Percentiles rank a stretch among this genome's conserved stretches.
phyloP scores from a whole-genome alignment of 2,329 filamentous ascomycete species.

The Pseudogymnoascus sp. region DNA sequence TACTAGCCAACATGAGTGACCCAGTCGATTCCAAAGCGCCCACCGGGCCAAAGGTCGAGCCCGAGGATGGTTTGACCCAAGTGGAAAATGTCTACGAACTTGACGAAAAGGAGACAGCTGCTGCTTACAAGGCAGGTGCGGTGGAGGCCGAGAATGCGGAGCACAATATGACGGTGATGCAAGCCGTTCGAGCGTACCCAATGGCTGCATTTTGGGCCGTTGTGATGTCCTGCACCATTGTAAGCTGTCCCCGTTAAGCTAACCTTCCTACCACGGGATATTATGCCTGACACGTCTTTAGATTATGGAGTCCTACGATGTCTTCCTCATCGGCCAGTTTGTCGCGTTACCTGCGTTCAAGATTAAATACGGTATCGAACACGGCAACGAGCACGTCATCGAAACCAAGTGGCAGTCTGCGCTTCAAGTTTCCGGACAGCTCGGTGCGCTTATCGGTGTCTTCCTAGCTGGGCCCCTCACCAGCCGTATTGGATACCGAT shows the following conservation, averaged over 20 bases:
- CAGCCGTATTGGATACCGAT: conserved; percentile 48
- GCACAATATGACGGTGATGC: conserved; percentile 39
- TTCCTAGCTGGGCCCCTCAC: conserved; percentile 50
- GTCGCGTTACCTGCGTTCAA: conserved; percentile 41
- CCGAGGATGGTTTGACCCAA: conserved; percentile 18
- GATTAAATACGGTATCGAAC: conserved; percentile 36
- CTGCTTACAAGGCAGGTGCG: neutral
- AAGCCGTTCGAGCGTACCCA: conserved; percentile 42
- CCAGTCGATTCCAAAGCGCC: conserved; percentile 13
- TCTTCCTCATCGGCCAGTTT: conserved; percentile 52
- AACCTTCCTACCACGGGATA: neutral
- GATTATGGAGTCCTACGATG: conserved; percentile 55
- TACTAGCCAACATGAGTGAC: conserved; percentile 15
- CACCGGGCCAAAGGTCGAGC: conserved; percentile 15
- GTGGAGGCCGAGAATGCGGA: conserved; percentile 46
- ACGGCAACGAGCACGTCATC: conserved; percentile 31
- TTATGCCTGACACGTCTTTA: conserved; percentile 23
- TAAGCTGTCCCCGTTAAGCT: conserved; percentile 28
- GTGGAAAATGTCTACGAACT: neutral
- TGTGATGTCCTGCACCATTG: conserved; percentile 47
- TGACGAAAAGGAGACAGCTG: conserved; percentile 16
- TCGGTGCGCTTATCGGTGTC: conserved; percentile 51
- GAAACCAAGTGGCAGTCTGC: conserved; percentile 47
- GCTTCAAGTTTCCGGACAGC: conserved; percentile 44
- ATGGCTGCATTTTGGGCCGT: conserved; percentile 40